Conservation (phyloP, 805 yeast species). For the Lipomyces sp. region DNA sequence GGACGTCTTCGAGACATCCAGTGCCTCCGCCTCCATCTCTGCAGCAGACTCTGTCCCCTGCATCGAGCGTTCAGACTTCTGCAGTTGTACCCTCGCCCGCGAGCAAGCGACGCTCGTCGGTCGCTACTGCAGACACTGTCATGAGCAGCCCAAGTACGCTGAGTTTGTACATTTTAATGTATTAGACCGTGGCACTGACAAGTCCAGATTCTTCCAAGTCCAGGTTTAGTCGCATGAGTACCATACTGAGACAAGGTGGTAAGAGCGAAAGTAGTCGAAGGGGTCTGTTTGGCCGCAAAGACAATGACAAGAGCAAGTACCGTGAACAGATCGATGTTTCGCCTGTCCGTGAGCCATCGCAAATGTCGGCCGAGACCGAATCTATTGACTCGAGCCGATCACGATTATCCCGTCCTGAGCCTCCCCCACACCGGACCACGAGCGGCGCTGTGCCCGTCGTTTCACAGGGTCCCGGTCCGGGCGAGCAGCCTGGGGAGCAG, state of each 20-base stretch:
- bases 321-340: slow-evolving; percentile 15
- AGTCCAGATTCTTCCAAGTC: not conserved
- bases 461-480: slow-evolving; percentile 1
- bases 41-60: slow-evolving; percentile 4
- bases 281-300: slow-evolving; percentile 27
- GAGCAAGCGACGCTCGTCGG: slow-evolving; percentile 17
- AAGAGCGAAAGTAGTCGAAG: slow-evolving; percentile 30
- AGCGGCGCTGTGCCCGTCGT: slow-evolving; percentile 17
- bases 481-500: not conserved
- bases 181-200: not conserved
- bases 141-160: slow-evolving; percentile 6
- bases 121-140: slow-evolving; percentile 19
- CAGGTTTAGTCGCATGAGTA: slow-evolving; percentile 27
- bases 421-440: slow-evolving; percentile 8
- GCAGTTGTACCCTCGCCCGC: slow-evolving; percentile 19
- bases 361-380: slow-evolving; percentile 8
- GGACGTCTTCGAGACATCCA: not conserved
- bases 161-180: not conserved
- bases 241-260: slow-evolving; percentile 22
- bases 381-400: slow-evolving; percentile 15
- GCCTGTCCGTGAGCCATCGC: slow-evolving; percentile 17
- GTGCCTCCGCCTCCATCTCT: not conserved
- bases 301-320: slow-evolving; percentile 25
- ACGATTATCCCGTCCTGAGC: slow-evolving; percentile 9
- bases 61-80: not conserved